phyloP scores from a whole-genome alignment of 2,329 filamentous ascomycete species.

The Aspergillus ibericus region DNA sequence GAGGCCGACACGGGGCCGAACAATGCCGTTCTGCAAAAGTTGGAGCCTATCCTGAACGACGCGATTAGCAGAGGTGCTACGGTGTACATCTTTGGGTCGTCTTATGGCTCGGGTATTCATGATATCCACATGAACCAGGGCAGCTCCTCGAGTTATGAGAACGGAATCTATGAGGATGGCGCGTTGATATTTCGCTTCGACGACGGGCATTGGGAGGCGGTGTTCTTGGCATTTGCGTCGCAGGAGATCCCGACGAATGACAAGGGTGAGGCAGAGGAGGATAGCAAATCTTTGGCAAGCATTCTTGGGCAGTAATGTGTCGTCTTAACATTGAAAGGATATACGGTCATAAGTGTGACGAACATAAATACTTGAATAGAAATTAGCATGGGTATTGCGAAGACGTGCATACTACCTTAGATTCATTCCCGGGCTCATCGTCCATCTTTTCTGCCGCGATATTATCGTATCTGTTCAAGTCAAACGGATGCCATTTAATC shows the following conservation, averaged over 20 bases:
- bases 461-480: not conserved
- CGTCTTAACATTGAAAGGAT: not conserved
- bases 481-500: too few relatives aligned
- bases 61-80: constrained; percentile 14
- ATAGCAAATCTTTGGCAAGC: not conserved
- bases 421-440: not conserved
- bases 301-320: not conserved
- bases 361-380: not conserved
- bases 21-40: constrained; percentile 37
- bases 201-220: constrained; percentile 14
- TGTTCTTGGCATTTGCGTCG: constrained; percentile 23
- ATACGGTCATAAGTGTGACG: not conserved
- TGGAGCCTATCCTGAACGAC: constrained; percentile 15
- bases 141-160: constrained; percentile 13
- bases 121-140: constrained; percentile 27
- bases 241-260: constrained; percentile 20
- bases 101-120: constrained; percentile 17
- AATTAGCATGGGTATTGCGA: not conserved
- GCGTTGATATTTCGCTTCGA: constrained; percentile 17
- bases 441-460: not conserved
- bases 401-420: not conserved
- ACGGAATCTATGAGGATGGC: constrained; percentile 22
- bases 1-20: constrained; percentile 19
- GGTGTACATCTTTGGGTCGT: constrained; percentile 20
- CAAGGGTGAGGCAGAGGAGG: not conserved